Conservation (phyloP, 2,329 filamentous ascomycete species). For the Orbilia brochopaga region DNA sequence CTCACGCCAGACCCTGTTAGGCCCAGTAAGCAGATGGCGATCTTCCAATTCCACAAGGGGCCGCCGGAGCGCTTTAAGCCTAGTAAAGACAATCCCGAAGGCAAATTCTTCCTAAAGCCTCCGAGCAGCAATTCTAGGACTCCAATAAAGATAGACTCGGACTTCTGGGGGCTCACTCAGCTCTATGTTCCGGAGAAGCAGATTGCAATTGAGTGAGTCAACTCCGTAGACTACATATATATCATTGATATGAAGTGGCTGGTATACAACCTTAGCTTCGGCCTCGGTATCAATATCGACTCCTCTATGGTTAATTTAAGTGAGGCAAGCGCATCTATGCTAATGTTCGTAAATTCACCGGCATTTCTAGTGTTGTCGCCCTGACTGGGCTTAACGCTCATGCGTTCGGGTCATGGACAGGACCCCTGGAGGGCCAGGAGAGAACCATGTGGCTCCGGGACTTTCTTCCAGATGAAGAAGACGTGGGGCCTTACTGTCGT, state of each 20-base stretch:
- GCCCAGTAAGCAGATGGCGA: constrained; percentile 12
- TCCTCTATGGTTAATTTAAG: too few relatives aligned
- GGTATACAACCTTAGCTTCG: too few relatives aligned
- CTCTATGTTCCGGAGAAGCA: constrained; percentile 32
- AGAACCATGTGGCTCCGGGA: constrained; percentile 52
- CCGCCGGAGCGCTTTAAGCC: constrained; percentile 7
- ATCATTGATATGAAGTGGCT: too few relatives aligned
- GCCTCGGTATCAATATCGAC: too few relatives aligned
- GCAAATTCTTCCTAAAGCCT: constrained; percentile 5
- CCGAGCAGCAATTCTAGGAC: not conserved
- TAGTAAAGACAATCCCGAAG: not conserved
- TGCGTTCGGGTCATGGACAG: constrained; percentile 51
- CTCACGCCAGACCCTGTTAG: constrained; percentile 20
- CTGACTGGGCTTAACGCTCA: constrained; percentile 52
- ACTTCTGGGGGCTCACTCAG: constrained; percentile 52
- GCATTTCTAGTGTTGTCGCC: constrained; percentile 47
- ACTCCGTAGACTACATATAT: not conserved
- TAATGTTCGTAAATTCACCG: too few relatives aligned
- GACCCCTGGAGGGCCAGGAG: not conserved
- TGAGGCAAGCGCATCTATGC: too few relatives aligned
- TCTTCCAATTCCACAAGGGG: constrained; percentile 18
- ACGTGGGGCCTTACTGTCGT: constrained; percentile 40
- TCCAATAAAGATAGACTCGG: constrained; percentile 29
- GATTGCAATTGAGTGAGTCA: constrained; percentile 45
- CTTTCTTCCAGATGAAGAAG: constrained; percentile 37